Evolutionary conservation across 208 protist genomes (phyloP).

Genomic region (Trichomonas gallinae): DNA sequence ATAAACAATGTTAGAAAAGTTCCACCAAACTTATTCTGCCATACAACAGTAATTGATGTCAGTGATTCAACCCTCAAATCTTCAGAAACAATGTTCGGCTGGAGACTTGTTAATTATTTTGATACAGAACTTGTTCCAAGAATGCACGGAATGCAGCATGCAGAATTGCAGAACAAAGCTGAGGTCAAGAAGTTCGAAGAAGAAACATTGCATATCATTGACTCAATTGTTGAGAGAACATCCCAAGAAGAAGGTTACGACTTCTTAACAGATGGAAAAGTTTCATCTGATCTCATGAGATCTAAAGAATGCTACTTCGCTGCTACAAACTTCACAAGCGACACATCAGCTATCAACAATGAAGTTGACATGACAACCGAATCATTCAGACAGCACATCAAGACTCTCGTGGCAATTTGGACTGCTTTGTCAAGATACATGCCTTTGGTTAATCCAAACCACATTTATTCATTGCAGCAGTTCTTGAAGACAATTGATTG

Average conservation of each 20-base stretch:
- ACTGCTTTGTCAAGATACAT: neutral
- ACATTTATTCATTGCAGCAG: neutral
- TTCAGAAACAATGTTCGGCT: neutral
- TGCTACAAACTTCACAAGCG: neutral
- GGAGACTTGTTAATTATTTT: neutral
- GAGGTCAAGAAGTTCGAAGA: neutral
- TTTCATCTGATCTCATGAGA: neutral
- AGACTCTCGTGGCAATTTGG: neutral
- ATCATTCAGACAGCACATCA: neutral
- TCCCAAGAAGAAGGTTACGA: neutral
- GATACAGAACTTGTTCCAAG: neutral
- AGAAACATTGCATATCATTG: neutral
- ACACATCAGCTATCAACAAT: neutral
- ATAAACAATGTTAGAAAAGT: neutral
- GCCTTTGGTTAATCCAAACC: neutral
- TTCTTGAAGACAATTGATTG: neutral
- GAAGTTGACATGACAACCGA: neutral
- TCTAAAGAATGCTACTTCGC: slow-evolving; percentile 19
- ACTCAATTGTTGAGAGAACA: neutral
- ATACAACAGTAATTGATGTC: neutral
- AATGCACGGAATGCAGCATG: neutral
- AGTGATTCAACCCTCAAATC: neutral
- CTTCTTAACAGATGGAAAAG: neutral
- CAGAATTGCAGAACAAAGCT: neutral
- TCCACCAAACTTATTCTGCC: neutral